A percentile compares a stretch with the other conserved stretches of the same genome.
phyloP scores from a whole-genome alignment of 176 grass and related monocot species.

The Elaeis guineensis region DNA sequence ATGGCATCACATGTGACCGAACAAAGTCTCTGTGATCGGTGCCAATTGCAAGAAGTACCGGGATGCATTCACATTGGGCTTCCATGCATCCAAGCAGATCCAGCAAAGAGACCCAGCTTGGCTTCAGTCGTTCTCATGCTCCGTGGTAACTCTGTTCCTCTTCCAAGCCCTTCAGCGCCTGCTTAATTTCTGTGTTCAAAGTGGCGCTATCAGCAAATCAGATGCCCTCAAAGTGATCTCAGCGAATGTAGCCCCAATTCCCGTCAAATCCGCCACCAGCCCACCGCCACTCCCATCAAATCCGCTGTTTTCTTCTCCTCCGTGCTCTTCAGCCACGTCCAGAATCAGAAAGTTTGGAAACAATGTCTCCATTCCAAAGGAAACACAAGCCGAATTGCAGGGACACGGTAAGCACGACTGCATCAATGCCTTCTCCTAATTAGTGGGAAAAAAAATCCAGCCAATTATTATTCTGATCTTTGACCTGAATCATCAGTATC shows the following conservation, averaged over 20 bases:
- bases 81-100: slow-evolving; percentile 37
- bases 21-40: background rate
- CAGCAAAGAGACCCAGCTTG: slow-evolving; percentile 27
- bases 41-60: slow-evolving; percentile 15
- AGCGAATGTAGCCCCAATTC: too few relatives aligned
- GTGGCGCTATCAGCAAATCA: background rate
- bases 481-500: background rate
- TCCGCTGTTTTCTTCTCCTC: too few relatives aligned
- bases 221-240: too few relatives aligned
- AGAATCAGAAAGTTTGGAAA: too few relatives aligned
- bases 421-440: background rate
- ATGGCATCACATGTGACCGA: slow-evolving; percentile 14
- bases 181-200: slow-evolving; percentile 16
- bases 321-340: too few relatives aligned
- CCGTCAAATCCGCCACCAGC: too few relatives aligned
- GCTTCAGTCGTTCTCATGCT: slow-evolving; percentile 39
- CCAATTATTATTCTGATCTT: too few relatives aligned
- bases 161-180: slow-evolving; percentile 22
- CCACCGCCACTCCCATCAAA: too few relatives aligned
- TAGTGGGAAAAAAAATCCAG: too few relatives aligned
- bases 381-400: slow-evolving; percentile 3
- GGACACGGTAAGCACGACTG: background rate
- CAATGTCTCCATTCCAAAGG: too few relatives aligned
- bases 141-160: slow-evolving; percentile 27
- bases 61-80: slow-evolving; percentile 37